A percentile compares a stretch with the other conserved stretches of the same genome.
phyloP scores from a whole-genome alignment of 208 protist genomes.

The Crithidia bombi region DNA sequence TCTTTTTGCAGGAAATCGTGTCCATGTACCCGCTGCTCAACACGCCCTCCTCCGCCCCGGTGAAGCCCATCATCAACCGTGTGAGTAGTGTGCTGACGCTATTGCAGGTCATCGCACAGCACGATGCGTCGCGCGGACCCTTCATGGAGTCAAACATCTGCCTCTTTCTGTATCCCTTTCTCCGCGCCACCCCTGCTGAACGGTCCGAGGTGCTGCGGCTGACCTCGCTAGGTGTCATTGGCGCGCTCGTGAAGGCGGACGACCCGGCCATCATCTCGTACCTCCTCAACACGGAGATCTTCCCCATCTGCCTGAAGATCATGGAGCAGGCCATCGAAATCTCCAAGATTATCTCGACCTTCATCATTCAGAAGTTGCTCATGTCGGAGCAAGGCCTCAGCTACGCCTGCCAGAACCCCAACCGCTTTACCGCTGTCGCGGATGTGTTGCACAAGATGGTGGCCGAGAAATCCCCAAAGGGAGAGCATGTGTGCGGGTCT shows the following conservation, averaged over 20 bases:
- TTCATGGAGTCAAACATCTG: slow-evolving; percentile 99
- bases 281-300: slow-evolving; percentile 98
- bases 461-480: slow-evolving; percentile 68
- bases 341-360: slow-evolving; percentile 98
- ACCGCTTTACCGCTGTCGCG: slow-evolving; percentile 95
- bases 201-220: slow-evolving; percentile 98
- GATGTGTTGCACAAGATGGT: slow-evolving; percentile 97
- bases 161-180: slow-evolving; percentile 99
- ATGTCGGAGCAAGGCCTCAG: slow-evolving; percentile 96
- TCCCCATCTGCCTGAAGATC: slow-evolving; percentile 99
- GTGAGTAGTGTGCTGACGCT: slow-evolving; percentile 99
- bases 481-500: slow-evolving; percentile 71
- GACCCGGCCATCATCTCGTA: slow-evolving; percentile 95
- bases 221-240: slow-evolving; percentile 99
- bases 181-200: slow-evolving; percentile 95
- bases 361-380: slow-evolving; percentile 99
- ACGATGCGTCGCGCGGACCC: slow-evolving; percentile 95
- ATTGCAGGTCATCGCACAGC: slow-evolving; percentile 98
- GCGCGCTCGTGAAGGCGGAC: slow-evolving; percentile 96
- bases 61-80: slow-evolving; percentile 89
- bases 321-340: slow-evolving; percentile 98
- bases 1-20: slow-evolving; percentile 98
- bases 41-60: slow-evolving; percentile 49
- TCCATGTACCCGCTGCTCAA: slow-evolving; percentile 97
- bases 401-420: slow-evolving; percentile 97